These are phyloP conservation scores for Flaveria robusta DNA, from an alignment of 129 eudicot genomes.

Conservation along the genomic window DNA sequence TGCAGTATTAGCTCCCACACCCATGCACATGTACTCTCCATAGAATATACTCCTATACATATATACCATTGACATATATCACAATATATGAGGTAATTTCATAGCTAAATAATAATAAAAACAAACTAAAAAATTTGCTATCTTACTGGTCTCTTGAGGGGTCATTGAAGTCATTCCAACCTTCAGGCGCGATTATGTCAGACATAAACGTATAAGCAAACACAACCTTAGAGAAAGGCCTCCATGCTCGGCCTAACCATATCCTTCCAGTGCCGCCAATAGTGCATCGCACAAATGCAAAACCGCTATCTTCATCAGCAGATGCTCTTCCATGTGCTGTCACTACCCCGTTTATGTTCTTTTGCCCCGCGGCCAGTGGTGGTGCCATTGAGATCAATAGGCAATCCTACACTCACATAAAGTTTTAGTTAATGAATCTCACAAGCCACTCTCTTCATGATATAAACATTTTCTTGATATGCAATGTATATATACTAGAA, in stretches of 20 bases:
- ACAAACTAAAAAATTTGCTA: too few relatives aligned
- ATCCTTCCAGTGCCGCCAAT: slow-evolving; percentile 93
- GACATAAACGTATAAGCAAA: slow-evolving; percentile 68
- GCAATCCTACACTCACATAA: slow-evolving; percentile 44
- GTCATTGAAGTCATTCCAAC: slow-evolving; percentile 93
- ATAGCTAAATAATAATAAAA: not conserved
- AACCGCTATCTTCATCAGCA: slow-evolving; percentile 79
- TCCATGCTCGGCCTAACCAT: slow-evolving; percentile 98
- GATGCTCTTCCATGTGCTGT: slow-evolving; percentile 85
- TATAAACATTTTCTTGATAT: too few relatives aligned
- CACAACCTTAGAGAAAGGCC: slow-evolving; percentile 80
- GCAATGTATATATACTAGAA: too few relatives aligned
- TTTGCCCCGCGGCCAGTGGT: slow-evolving; percentile 55
- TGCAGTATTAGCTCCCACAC: slow-evolving; percentile 68
- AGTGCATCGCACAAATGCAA: slow-evolving; percentile 65
- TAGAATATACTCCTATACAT: slow-evolving; percentile 85
- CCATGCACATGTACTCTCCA: slow-evolving; percentile 88
- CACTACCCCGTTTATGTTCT: slow-evolving; percentile 67
- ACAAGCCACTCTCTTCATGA: too few relatives aligned
- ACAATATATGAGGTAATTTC: too few relatives aligned
- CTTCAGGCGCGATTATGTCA: slow-evolving; percentile 86
- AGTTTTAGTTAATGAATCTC: not conserved
- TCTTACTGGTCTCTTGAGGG: slow-evolving; percentile 79
- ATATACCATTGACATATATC: not conserved
- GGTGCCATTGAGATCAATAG: slow-evolving; percentile 71